These are phyloP conservation scores for Digitaria exilis DNA, from an alignment of 202 grass and related monocot species.

Conservation along the genomic window DNA sequence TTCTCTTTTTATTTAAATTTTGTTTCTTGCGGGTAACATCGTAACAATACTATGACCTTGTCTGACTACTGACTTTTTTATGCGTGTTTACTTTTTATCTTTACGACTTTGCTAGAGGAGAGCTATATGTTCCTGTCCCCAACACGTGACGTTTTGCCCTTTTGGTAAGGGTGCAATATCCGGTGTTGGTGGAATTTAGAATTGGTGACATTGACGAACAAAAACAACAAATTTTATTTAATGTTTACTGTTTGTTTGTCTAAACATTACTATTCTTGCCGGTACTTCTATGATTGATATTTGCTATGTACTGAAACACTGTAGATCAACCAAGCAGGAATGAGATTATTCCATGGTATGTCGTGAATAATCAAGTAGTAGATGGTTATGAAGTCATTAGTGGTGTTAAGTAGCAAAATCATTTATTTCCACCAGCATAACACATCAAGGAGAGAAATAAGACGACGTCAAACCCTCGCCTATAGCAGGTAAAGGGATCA, in stretches of 20 bases:
- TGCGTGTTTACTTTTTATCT: constrained; percentile 31
- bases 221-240: not conserved
- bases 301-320: too few species aligned
- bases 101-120: constrained; percentile 28
- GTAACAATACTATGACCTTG: constrained; percentile 31
- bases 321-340: not conserved
- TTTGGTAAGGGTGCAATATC: not conserved
- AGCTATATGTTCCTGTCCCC: not conserved
- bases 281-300: not conserved
- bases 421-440: not conserved
- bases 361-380: not conserved
- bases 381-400: not conserved
- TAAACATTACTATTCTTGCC: too few species aligned
- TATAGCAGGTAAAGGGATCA: not conserved
- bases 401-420: not conserved
- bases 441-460: not conserved
- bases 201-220: not conserved
- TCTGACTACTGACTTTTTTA: constrained; percentile 40
- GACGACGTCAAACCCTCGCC: not conserved
- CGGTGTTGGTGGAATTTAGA: not conserved
- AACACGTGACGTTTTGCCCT: not conserved
- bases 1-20: not conserved
- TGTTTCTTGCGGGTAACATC: not conserved
- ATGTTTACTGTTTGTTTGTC: not conserved
- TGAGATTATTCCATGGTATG: not conserved